Percentiles rank a stretch among this genome's conserved stretches.
Evolutionary conservation across 805 yeast genomes (phyloP).

Genomic region (Zygosaccharomyces siamensis): DNA sequence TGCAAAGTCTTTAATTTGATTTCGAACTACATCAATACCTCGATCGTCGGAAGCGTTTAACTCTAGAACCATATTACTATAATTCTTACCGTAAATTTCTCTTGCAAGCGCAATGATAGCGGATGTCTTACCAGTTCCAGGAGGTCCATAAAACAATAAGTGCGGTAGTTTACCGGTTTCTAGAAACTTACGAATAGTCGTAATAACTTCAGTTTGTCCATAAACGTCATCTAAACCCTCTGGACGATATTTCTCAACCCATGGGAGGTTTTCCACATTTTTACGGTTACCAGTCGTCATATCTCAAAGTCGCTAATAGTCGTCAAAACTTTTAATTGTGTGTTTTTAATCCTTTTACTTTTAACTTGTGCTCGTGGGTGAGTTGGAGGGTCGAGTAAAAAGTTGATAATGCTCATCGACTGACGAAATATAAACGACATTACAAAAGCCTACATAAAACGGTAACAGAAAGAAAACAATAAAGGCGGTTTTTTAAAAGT

Average conservation of each 20-base stretch:
- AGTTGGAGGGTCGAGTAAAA: neutral
- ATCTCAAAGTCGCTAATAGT: neutral
- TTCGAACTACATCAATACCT: conserved; percentile 97
- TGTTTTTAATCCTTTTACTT: neutral
- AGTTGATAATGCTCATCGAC: neutral
- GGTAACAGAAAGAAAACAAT: neutral
- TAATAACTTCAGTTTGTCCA: conserved; percentile 84
- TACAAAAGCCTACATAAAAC: neutral
- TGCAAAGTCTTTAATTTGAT: conserved; percentile 94
- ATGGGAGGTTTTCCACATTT: conserved; percentile 51
- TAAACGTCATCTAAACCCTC: conserved; percentile 74
- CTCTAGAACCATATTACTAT: conserved; percentile 86
- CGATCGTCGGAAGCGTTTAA: conserved; percentile 96
- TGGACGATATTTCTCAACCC: conserved; percentile 98
- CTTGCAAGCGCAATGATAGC: conserved; percentile 82
- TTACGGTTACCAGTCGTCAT: conserved; percentile 5
- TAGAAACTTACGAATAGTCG: conserved; percentile 80
- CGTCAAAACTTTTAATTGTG: neutral
- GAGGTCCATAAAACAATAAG: conserved; percentile 89
- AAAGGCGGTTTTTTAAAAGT: neutral
- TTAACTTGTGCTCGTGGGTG: neutral
- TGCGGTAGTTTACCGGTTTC: conserved; percentile 84
- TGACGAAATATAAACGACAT: neutral
- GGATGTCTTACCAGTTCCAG: conserved; percentile 91
- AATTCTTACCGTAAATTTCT: conserved; percentile 78